These are phyloP conservation scores for Termitomyces sp. DNA, from an alignment of 768 basidiomycete species.

Conservation along the genomic window DNA sequence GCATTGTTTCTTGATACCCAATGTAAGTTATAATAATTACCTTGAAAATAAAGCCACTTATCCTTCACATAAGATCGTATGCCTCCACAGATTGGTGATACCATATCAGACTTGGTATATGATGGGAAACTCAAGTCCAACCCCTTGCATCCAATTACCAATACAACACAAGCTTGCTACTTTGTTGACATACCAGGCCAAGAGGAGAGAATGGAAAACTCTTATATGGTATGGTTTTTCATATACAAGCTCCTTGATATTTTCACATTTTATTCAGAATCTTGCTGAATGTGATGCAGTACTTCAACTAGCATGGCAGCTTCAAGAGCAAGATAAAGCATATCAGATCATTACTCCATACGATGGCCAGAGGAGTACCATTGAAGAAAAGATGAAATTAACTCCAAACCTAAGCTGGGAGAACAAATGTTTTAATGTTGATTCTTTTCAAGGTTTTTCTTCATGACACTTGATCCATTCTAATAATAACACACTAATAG, in stretches of 20 bases:
- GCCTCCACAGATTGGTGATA: constrained; percentile 72
- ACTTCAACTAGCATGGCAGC: constrained; percentile 48
- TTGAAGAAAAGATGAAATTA: constrained; percentile 52
- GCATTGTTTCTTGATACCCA: constrained; percentile 64
- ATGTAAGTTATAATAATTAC: constrained; percentile 42
- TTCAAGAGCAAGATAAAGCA: constrained; percentile 41
- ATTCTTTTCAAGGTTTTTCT: constrained; percentile 71
- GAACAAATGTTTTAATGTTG: constrained; percentile 79
- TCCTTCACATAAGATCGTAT: constrained; percentile 57
- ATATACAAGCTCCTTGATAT: neutral
- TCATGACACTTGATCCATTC: neutral
- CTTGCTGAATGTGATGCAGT: constrained; percentile 47
- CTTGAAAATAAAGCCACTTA: constrained; percentile 4
- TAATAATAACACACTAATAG: constrained; percentile 27
- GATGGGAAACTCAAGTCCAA: constrained; percentile 50
- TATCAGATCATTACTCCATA: constrained; percentile 80
- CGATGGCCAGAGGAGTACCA: constrained; percentile 57
- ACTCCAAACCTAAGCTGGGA: constrained; percentile 47
- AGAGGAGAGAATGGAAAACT: constrained; percentile 26
- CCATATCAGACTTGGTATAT: constrained; percentile 69
- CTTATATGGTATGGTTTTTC: constrained; percentile 27
- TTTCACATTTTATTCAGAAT: constrained; percentile 41
- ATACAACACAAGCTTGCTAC: constrained; percentile 41
- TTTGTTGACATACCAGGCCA: constrained; percentile 54
- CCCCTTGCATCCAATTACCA: constrained; percentile 42